Percentiles rank a stretch among this genome's conserved stretches.
Evolutionary conservation across 257 asterid species (phyloP).

Genomic region (Solanum okadae): DNA sequence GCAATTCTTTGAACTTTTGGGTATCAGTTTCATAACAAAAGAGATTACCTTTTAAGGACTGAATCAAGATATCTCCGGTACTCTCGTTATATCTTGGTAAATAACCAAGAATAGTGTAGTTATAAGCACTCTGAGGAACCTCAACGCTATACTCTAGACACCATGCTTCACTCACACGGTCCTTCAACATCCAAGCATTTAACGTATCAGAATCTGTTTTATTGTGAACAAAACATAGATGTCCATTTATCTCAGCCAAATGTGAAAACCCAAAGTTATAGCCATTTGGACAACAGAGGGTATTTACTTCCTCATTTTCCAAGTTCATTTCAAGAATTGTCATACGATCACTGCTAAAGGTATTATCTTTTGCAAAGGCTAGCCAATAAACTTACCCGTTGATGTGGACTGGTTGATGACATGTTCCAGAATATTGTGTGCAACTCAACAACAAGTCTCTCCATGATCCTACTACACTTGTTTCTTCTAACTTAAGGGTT

Average conservation of each 20-base stretch:
- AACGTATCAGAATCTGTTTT: neutral
- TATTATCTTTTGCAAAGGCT: neutral
- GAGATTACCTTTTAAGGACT: neutral
- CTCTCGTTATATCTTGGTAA: neutral
- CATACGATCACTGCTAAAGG: neutral
- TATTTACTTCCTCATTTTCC: neutral
- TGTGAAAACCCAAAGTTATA: neutral
- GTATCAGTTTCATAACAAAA: neutral
- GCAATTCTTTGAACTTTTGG: neutral
- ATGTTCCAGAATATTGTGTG: neutral
- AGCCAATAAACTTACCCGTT: neutral
- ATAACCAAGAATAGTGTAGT: neutral
- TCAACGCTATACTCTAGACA: neutral
- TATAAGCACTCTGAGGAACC: neutral
- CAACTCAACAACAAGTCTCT: neutral
- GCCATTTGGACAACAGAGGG: neutral
- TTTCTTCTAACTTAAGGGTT: neutral
- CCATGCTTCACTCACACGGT: neutral
- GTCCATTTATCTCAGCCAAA: neutral
- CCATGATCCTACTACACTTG: neutral
- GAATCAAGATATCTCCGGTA: neutral
- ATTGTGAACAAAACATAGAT: neutral
- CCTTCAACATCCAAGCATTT: neutral
- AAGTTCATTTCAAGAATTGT: neutral
- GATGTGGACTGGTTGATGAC: neutral